Evolutionary conservation across 495 filamentous ascomycete species (phyloP), one percentile per base, ranked within the genome.

Genomic region (Penicillium canescens): DNA sequence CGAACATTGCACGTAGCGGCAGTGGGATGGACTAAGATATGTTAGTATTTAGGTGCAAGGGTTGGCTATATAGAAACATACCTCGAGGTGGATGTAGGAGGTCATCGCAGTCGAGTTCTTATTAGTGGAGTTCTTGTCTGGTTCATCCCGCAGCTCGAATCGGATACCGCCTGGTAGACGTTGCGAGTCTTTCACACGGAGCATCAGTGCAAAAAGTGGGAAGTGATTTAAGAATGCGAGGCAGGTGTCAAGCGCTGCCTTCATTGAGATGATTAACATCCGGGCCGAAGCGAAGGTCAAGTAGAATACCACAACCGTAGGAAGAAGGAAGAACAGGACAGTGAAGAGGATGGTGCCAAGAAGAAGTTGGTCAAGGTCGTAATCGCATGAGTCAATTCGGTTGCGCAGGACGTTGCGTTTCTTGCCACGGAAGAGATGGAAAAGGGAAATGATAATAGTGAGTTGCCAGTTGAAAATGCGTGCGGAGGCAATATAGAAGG

Each of bases 391-490:
- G 66, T 99, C 94, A 57, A 98, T 97, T 66, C 94, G 91, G 60
- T 97, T 97, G 57, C 94, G 86, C 11, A 99, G 82, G 7, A 99
- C 91, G 55, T 99, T 99, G 54, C 94, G 86, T 65, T 99, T 99
- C 67, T 98, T 98, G 42, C 94, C 94, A 20, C 91, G 89, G 63
- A 99, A 99, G 2, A 99, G 83, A 72, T 99, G 94, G 73, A 99
- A 99, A 26, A 98, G 86, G 18, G 93, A 97, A 42, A 93, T 86
- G 44, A 99, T 87, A 50, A 98, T 97, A 23, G 86, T 96, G 33
- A 98, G 84, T 64, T 99, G 95, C 93, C 94, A 98, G 72, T 96
- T 90, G 72, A 92, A 99, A 50, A 99, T 98, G 8, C 93, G 86
- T 4, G 94, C 94, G 4, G 90, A 95, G 37, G 94, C 93, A 37